Percentiles rank a stretch among this genome's conserved stretches.
Evolutionary conservation across 495 filamentous ascomycete species (phyloP).

Genomic region (Lepidopterella palustris): DNA sequence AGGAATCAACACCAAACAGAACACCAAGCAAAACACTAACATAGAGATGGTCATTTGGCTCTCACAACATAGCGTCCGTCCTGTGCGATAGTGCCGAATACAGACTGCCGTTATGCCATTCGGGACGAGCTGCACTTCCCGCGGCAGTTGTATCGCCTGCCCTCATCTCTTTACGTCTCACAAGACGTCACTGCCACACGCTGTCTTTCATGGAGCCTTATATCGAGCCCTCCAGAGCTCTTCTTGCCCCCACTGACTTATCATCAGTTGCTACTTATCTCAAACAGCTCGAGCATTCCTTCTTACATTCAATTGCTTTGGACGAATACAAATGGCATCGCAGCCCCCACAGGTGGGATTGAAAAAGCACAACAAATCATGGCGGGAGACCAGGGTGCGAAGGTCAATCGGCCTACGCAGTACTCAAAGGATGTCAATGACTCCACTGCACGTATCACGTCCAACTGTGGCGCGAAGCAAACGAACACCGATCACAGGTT

Average conservation of each 20-base stretch:
- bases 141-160: not conserved
- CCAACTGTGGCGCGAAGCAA: constrained; percentile 73
- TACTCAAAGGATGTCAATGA: constrained; percentile 34
- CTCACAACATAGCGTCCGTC: not conserved
- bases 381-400: constrained; percentile 5
- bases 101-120: not conserved
- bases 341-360: not conserved
- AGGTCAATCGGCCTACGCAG: constrained; percentile 23
- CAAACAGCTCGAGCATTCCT: not conserved
- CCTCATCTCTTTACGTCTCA: not conserved
- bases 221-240: not conserved
- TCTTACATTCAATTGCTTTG: not conserved
- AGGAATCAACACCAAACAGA: not conserved
- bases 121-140: not conserved
- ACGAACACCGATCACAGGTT: constrained; percentile 75
- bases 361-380: not conserved
- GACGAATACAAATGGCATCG: not conserved
- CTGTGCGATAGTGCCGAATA: not conserved
- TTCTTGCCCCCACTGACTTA: not conserved
- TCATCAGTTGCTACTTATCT: not conserved
- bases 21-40: not conserved
- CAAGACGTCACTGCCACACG: not conserved
- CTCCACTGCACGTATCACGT: constrained; percentile 51
- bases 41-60: not conserved
- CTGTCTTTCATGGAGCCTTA: not conserved